phyloP scores from a whole-genome alignment of 2,329 filamentous ascomycete species.

The Ophiostoma perfectum region DNA sequence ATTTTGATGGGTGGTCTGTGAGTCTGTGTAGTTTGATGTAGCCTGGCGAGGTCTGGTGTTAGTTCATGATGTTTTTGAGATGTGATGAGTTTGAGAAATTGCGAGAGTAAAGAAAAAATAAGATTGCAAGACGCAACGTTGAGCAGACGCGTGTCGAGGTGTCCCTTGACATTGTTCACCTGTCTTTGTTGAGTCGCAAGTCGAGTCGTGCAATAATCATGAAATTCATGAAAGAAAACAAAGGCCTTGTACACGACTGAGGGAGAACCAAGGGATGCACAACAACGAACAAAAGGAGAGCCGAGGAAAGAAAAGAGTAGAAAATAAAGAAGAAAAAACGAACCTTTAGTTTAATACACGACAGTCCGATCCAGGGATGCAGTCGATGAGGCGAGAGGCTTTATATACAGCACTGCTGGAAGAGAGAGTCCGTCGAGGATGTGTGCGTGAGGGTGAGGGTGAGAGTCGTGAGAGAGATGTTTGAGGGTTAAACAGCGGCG shows the following conservation, averaged over 20 bases:
- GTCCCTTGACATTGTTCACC: too few species aligned
- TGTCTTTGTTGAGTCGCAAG: too few species aligned
- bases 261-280: too few species aligned
- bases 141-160: too few species aligned
- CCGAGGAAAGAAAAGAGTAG: neutral
- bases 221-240: neutral
- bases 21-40: neutral
- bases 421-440: conserved; percentile 3
- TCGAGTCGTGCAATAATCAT: too few species aligned
- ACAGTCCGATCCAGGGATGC: conserved; percentile 15
- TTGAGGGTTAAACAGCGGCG: conserved; percentile 11
- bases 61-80: neutral
- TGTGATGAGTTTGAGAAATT: neutral
- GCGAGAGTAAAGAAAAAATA: neutral
- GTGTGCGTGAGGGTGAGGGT: neutral
- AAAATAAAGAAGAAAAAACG: neutral
- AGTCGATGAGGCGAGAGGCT: neutral
- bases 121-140: too few species aligned
- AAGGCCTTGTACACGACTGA: neutral
- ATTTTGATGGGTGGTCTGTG: conserved; percentile 36
- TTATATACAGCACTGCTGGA: neutral
- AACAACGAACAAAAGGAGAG: neutral
- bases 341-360: conserved; percentile 7
- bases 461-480: neutral
- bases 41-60: neutral